Conservation (phyloP, 805 yeast genomes). For the Metschnikowia borealis region DNA sequence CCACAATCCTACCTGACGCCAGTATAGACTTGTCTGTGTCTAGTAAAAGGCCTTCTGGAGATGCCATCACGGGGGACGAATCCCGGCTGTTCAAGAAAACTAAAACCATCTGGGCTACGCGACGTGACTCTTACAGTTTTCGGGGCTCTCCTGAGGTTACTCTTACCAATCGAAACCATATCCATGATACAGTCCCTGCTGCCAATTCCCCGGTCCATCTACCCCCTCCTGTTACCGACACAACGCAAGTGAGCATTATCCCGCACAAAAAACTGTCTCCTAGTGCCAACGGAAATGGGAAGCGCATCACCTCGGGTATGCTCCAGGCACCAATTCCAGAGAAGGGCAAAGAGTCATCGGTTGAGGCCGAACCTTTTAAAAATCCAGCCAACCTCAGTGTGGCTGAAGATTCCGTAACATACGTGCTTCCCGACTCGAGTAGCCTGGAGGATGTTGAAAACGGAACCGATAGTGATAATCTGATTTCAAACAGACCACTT, state of each 20-base stretch:
- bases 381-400: background rate
- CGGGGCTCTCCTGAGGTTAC: slow-evolving; percentile 1
- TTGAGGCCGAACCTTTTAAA: background rate
- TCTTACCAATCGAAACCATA: background rate
- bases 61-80: background rate
- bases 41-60: slow-evolving; percentile 3
- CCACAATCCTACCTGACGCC: slow-evolving; percentile 7
- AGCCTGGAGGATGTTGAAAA: slow-evolving; percentile 10
- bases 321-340: slow-evolving; percentile 25
- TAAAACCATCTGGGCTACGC: slow-evolving; percentile 15
- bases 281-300: slow-evolving; percentile 12
- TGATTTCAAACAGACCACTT: slow-evolving; percentile 8
- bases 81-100: slow-evolving; percentile 9
- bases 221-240: slow-evolving; percentile 32
- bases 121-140: slow-evolving; percentile 3
- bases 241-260: slow-evolving; percentile 14
- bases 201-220: slow-evolving; percentile 19
- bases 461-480: slow-evolving; percentile 12
- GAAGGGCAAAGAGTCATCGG: background rate
- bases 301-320: slow-evolving; percentile 42
- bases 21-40: slow-evolving; percentile 4
- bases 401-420: background rate
- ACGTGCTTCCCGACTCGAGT: background rate
- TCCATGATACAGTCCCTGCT: slow-evolving; percentile 1
- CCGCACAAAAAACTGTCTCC: slow-evolving; percentile 27